These are phyloP conservation scores for Parastagonospora nodorum DNA, from an alignment of 2,329 filamentous ascomycete genomes.

Conservation along the genomic window DNA sequence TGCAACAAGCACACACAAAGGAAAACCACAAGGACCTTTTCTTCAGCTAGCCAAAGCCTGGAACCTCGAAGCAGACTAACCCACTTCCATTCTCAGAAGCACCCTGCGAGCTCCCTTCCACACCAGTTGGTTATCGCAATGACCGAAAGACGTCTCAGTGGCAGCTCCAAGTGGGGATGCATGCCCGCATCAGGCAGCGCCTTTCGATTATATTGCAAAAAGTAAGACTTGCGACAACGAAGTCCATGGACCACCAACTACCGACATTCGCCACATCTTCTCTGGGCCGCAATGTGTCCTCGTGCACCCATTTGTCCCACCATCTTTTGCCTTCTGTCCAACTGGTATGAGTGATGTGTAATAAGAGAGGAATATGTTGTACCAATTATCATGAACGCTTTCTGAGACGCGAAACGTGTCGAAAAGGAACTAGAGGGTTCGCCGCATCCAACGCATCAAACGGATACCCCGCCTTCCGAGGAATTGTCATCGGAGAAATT, in stretches of 20 bases:
- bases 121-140: not conserved
- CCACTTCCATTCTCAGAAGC: not conserved
- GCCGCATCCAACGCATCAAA: conserved; percentile 33
- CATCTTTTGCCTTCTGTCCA: conserved; percentile 13
- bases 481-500: conserved; percentile 27
- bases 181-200: too few relatives aligned
- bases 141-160: too few relatives aligned
- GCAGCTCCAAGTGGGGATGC: too few relatives aligned
- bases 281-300: not conserved
- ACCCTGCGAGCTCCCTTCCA: not conserved
- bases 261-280: too few relatives aligned
- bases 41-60: conserved; percentile 11
- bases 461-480: conserved; percentile 40
- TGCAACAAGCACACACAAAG: conserved; percentile 23
- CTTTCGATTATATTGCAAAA: too few relatives aligned
- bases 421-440: conserved; percentile 36
- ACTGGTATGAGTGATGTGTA: conserved; percentile 23
- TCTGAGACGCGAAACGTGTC: conserved; percentile 37
- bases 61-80: not conserved
- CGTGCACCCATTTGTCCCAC: not conserved
- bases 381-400: conserved; percentile 13
- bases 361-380: conserved; percentile 12
- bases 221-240: too few relatives aligned
- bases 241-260: too few relatives aligned
- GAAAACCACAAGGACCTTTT: conserved; percentile 2